Evolutionary conservation across 2,329 filamentous ascomycete species (phyloP).

Genomic region (Penicillium sp.): DNA sequence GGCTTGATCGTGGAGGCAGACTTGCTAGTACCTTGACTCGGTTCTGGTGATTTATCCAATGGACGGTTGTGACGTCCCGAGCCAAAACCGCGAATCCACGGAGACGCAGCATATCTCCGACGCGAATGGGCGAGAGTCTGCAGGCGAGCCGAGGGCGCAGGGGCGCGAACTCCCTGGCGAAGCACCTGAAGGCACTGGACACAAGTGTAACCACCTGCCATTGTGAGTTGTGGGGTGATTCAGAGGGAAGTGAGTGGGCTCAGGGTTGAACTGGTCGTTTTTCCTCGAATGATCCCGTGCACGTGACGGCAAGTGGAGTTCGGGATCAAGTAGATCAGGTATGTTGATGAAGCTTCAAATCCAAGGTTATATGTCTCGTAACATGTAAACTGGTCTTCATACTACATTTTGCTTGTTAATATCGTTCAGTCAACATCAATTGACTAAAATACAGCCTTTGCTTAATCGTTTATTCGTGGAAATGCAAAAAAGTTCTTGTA

Average conservation of each 20-base stretch:
- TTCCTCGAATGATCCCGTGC: constrained; percentile 8
- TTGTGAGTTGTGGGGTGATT: constrained; percentile 23
- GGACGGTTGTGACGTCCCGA: constrained; percentile 26
- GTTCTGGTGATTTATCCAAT: constrained; percentile 18
- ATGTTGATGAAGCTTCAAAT: neutral
- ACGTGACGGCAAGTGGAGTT: constrained; percentile 17
- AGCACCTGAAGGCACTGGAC: constrained; percentile 41
- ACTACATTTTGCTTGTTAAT: neutral
- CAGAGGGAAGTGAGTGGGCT: constrained; percentile 2
- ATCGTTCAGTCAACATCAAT: neutral
- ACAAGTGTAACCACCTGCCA: constrained; percentile 44
- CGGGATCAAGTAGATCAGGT: neutral
- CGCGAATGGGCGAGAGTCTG: constrained; percentile 26
- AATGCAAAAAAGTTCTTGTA: constrained; percentile 13
- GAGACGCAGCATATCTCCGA: constrained; percentile 25
- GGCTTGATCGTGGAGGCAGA: constrained; percentile 8
- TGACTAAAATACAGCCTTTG: neutral
- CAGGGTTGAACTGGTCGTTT: constrained; percentile 9
- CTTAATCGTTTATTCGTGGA: constrained; percentile 14
- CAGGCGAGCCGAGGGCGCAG: constrained; percentile 22
- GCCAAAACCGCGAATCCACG: constrained; percentile 30
- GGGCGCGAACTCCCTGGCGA: constrained; percentile 27
- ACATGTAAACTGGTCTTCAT: no score
- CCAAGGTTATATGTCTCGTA: no score
- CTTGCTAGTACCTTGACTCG: constrained; percentile 5